Evolutionary conservation across 208 protist species (phyloP), one percentile per base, ranked within the genome.

Genomic region (Perkinsela sp.): DNA sequence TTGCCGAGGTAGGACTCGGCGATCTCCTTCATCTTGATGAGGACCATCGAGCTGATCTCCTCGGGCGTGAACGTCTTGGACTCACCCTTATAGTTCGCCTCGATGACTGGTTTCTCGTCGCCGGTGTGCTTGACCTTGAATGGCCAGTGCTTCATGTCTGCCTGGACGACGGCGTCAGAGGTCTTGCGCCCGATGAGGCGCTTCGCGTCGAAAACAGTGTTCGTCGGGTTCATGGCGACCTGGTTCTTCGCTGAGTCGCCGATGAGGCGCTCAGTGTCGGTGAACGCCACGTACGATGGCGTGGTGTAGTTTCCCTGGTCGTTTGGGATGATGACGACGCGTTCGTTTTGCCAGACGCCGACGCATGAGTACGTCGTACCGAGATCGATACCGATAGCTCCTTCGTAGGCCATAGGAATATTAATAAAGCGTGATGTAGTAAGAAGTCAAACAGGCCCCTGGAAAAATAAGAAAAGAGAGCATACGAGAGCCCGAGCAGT

Each of bases 291-390:
- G 66, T 85, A 93, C 6, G 88, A 94, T 22, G 93, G 92, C 2
- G 94, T 97, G 15, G 89, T 95, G 67, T 89, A 75, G 71, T 94
- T 93, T 70, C 94, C 94, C 72, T 91, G 84, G 71, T 95, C 86
- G 74, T 96, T 96, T 32, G 92, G 75, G 72, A 95, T 94, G 69
- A 95, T 94, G 72, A 95, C 89, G 30, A 90, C 82, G 15, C 31
- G 70, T 2, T 94, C 93, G 72, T 95, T 94, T 79, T 93, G 88
- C 77, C 85, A 96, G 31, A 97, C 90, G 72, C 92, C 94, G 30
- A 97, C 93, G 79, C 92, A 96, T 48, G 85, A 95, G 83, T 96
- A 96, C 31, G 93, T 97, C 29, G 94, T 97, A 32, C 91, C 91
- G 28, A 95, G 79, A 82, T 96, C 92, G 75, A 96, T 96, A 73